These are phyloP conservation scores for Neolecta irregularis DNA, from an alignment of 1,139 yeast genomes.

Conservation along the genomic window DNA sequence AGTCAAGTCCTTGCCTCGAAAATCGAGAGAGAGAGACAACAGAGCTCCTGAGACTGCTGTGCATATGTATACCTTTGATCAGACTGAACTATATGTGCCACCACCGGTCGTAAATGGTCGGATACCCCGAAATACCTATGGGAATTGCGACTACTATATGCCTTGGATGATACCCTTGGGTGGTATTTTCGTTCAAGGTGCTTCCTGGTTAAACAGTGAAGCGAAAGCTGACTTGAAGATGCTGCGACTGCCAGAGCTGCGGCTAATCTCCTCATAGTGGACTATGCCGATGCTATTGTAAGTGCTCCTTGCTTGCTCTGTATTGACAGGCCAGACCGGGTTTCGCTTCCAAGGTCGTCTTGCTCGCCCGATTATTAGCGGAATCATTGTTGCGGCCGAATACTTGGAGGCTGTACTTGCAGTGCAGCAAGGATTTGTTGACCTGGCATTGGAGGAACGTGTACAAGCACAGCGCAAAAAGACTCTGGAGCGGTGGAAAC, in stretches of 20 bases:
- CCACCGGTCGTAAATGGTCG: conserved; percentile 49
- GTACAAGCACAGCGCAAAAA: conserved; percentile 33
- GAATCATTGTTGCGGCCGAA: conserved; percentile 56
- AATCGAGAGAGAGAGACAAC: conserved; percentile 29
- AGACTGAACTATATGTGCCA: conserved; percentile 57
- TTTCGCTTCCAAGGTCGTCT: conserved; percentile 44
- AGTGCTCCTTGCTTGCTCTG: not conserved
- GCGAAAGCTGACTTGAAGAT: conserved; percentile 1
- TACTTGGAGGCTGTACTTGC: conserved; percentile 49
- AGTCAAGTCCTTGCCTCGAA: conserved; percentile 22
- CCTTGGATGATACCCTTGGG: conserved; percentile 73
- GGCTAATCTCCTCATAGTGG: conserved; percentile 52
- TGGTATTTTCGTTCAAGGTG: conserved; percentile 46
- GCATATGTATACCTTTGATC: conserved; percentile 60
- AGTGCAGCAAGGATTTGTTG: conserved; percentile 40
- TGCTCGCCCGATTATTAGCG: conserved; percentile 56
- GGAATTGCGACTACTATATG: conserved; percentile 66
- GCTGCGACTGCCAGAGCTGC: conserved; percentile 29
- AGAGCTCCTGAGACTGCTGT: conserved; percentile 37
- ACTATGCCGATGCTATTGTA: conserved; percentile 66
- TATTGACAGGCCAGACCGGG: conserved; percentile 30
- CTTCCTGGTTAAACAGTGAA: conserved; percentile 16
- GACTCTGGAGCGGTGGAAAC: conserved; percentile 59
- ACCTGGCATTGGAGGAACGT: conserved; percentile 37
- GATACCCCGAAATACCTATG: conserved; percentile 60